phyloP scores from a whole-genome alignment of 1,284 basidiomycete genomes.

The Ganoderma lingzhi region DNA sequence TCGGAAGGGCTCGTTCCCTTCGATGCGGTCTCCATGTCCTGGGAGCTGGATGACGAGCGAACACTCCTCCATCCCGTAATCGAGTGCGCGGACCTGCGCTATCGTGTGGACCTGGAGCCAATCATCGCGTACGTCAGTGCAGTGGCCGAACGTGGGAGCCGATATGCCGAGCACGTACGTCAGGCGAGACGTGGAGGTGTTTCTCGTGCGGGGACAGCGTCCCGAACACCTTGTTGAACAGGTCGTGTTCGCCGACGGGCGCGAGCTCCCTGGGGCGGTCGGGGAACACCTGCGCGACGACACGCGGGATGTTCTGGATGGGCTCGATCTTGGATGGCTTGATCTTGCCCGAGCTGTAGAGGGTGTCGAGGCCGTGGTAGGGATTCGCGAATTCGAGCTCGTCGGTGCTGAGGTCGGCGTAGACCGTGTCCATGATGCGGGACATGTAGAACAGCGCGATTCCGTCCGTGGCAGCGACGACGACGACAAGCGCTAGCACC shows the following conservation, averaged over 20 bases:
- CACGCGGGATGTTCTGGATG: constrained; percentile 35
- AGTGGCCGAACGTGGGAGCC: background rate
- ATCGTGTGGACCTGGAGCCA: constrained; percentile 32
- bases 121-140: background rate
- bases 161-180: constrained; percentile 22
- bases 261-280: constrained; percentile 31
- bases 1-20: constrained; percentile 32
- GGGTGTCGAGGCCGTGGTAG: constrained; percentile 38
- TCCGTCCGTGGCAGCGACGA: constrained; percentile 25
- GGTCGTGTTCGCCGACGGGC: constrained; percentile 37
- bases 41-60: constrained; percentile 38
- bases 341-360: constrained; percentile 33
- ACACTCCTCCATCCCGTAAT: constrained; percentile 41
- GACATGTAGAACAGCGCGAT: constrained; percentile 29
- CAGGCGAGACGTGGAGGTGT: constrained; percentile 30
- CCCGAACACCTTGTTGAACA: constrained; percentile 31
- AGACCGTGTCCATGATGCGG: constrained; percentile 31
- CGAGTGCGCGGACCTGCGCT: constrained; percentile 37
- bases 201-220: constrained; percentile 35
- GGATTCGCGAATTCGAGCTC: constrained; percentile 35
- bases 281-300: constrained; percentile 34
- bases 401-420: constrained; percentile 22
- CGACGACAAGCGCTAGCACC: constrained; percentile 23
- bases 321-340: constrained; percentile 34
- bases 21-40: constrained; percentile 26